Conservation (phyloP, 306 rosid species). For the Vigna unguiculata region DNA sequence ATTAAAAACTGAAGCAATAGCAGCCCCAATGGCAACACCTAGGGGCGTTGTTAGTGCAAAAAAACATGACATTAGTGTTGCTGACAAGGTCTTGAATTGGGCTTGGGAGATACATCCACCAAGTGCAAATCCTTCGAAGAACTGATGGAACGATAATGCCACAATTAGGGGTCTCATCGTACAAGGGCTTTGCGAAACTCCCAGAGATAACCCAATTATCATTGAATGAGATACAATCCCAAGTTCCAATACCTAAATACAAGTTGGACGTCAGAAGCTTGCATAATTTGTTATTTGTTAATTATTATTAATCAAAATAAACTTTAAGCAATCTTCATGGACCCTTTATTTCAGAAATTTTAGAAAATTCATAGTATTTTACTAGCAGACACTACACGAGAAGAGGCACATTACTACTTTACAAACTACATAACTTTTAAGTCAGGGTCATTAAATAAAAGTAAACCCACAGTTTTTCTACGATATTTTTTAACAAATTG, state of each 20-base stretch:
- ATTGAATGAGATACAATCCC: conserved; percentile 96
- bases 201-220: conserved; percentile 85
- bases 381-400: too few species aligned
- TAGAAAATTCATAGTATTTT: not conserved
- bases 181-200: conserved; percentile 95
- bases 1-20: conserved; percentile 66
- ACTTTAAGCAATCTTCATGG: not conserved
- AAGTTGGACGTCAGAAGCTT: not conserved
- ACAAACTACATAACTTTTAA: too few species aligned
- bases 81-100: conserved; percentile 66
- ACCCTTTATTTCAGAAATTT: not conserved
- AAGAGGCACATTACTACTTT: too few species aligned
- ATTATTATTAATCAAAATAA: not conserved
- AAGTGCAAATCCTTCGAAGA: conserved; percentile 97
- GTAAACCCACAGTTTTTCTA: too few species aligned
- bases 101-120: conserved; percentile 98
- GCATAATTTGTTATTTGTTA: not conserved
- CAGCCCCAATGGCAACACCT: conserved; percentile 74
- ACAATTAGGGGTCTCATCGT: conserved; percentile 85
- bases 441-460: not conserved
- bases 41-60: conserved; percentile 81
- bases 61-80: conserved; percentile 77
- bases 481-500: too few species aligned
- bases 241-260: conserved; percentile 80
- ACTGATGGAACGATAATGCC: conserved; percentile 88